Base-by-base conservation (phyloP, 441 rosid genomes). In the Capsella rubella region DNA sequence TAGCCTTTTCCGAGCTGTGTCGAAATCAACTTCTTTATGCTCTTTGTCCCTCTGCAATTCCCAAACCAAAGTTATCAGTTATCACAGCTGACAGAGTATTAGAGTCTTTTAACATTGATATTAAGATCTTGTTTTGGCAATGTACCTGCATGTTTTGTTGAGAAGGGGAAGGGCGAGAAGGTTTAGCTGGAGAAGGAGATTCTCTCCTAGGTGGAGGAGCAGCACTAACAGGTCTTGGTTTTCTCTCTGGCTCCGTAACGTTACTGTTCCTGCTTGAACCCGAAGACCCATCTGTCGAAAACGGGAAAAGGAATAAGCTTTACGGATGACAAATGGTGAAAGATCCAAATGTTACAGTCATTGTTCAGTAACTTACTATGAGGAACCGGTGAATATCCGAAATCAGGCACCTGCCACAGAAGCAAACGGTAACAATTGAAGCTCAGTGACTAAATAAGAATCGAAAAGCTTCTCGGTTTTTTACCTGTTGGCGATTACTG, bases 1-100 rank as follows among this genome's bases (percentile, higher is more conserved):
- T 78, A 95, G 99, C 81, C 99, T 81, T 80, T 84, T 95, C 25
- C 93, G 83, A 4, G 97, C 97, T 47, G 94, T 78, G 78, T 93
- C 93, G 35, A 90, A 84, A 55, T 79, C 84, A 8, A 78, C 54
- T 27, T 83, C 89, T 69, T 79, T 90, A 64, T 84, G 95, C 66
- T 92, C 89, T 75, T 80, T 89, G 47, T 81, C 89, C 77, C 92
- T 88, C 99, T 92, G 82, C 82, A 81, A 72, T 68, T 28, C 59
- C 46, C 45, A 69, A 67, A 27, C 61, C 46, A 60, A 54, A 39
- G 3, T 37, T 13, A 61, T 59, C 13, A 39, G 3, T 37, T 13
- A 61, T 59, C 13, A 72, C 14, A 60, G n/a, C 18, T 14, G 47
- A 18, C 29, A 45, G 53, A 45, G 6, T 18, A 16, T 32, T 1